Percentiles rank a stretch among this genome's conserved stretches.
These are phyloP conservation scores for Aegilops sharonensis DNA, from an alignment of 176 grass and related monocot species.

Conservation along the genomic window DNA sequence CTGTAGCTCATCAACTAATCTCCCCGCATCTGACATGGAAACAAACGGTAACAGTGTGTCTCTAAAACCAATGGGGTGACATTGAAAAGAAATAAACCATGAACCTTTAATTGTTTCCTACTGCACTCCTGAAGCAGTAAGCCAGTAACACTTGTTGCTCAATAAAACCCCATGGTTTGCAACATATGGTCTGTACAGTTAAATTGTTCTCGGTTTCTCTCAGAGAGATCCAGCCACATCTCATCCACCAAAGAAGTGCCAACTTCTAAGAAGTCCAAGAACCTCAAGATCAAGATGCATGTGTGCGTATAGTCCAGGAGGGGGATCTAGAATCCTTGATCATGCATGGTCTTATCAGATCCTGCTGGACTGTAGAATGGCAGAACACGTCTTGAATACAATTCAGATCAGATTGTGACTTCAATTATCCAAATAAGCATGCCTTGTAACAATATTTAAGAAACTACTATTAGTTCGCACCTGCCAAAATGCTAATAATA, in stretches of 20 bases:
- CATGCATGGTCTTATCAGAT: neutral
- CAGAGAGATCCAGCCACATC: neutral
- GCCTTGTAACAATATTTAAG: neutral
- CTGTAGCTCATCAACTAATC: neutral
- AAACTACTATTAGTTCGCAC: conserved; percentile 5
- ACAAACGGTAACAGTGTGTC: neutral
- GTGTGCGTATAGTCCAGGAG: conserved; percentile 10
- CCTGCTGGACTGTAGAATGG: conserved; percentile 1
- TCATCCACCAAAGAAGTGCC: conserved; percentile 13
- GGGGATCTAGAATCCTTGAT: neutral
- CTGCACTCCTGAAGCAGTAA: neutral
- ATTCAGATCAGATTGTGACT: neutral
- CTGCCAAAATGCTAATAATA: conserved; percentile 20
- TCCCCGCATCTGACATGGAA: neutral
- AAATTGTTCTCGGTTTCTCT: neutral
- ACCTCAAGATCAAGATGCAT: neutral
- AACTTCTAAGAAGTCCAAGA: conserved; percentile 13
- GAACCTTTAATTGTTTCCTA: conserved; percentile 16
- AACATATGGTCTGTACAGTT: neutral
- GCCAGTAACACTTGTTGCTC: neutral
- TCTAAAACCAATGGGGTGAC: conserved; percentile 12
- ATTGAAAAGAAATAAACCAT: conserved; percentile 14
- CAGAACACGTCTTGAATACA: neutral
- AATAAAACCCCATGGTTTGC: neutral
- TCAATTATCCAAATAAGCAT: neutral